A percentile compares a stretch with the other conserved stretches of the same genome.
These are phyloP conservation scores for Pseudotsuga menziesii DNA, from an alignment of 75 land plant species.

Conservation along the genomic window DNA sequence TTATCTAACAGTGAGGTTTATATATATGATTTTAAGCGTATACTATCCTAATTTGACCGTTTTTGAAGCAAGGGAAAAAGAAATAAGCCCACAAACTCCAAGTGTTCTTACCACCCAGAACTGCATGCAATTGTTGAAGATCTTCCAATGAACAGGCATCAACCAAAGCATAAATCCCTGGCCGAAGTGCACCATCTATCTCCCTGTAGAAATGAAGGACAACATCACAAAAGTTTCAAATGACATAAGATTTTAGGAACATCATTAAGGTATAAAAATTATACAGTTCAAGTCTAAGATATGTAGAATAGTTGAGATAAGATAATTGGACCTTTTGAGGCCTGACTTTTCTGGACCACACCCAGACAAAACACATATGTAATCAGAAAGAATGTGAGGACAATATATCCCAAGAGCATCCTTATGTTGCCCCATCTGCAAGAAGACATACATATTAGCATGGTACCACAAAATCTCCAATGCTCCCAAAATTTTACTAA, in stretches of 20 bases:
- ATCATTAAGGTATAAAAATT: background rate
- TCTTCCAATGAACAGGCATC: slow-evolving; percentile 77
- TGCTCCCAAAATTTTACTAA: background rate
- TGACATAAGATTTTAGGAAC: background rate
- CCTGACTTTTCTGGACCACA: slow-evolving; percentile 49
- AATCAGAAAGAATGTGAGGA: slow-evolving; percentile 63
- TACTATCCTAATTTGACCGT: background rate
- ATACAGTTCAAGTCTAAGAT: background rate
- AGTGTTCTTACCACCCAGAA: slow-evolving; percentile 66
- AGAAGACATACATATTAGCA: background rate
- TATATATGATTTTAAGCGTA: background rate
- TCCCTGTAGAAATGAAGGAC: slow-evolving; percentile 45
- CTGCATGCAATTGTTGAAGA: slow-evolving; percentile 85
- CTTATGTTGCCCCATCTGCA: slow-evolving; percentile 81
- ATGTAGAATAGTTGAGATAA: background rate
- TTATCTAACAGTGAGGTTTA: background rate
- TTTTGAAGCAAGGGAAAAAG: background rate
- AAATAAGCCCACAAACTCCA: background rate
- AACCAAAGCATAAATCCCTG: slow-evolving; percentile 86
- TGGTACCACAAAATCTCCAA: background rate
- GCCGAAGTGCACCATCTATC: slow-evolving; percentile 71
- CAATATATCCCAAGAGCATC: slow-evolving; percentile 48
- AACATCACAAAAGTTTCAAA: background rate
- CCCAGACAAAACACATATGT: slow-evolving; percentile 68
- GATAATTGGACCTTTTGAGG: slow-evolving; percentile 50